These are phyloP conservation scores for Sclerospora graminicola DNA, from an alignment of 352 stramenopile genomes.

Conservation along the genomic window DNA sequence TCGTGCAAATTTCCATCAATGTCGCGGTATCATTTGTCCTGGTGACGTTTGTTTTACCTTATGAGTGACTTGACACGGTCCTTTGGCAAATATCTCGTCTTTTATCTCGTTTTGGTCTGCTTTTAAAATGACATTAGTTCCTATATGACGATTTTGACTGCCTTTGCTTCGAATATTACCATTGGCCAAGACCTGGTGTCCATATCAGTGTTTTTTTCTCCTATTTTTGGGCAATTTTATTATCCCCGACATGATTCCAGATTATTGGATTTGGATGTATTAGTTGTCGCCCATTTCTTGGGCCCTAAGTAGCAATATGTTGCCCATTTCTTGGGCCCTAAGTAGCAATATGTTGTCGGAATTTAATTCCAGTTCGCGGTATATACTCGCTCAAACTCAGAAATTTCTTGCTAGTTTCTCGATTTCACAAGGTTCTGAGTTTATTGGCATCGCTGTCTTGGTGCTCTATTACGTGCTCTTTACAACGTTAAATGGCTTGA, in stretches of 20 bases:
- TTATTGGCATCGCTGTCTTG: conserved; percentile 27
- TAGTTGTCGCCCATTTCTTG: conserved; percentile 58
- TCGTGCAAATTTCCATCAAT: conserved; percentile 56
- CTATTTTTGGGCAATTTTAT: conserved; percentile 76
- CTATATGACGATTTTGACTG: conserved; percentile 54
- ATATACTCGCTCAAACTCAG: conserved; percentile 11
- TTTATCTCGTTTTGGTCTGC: conserved; percentile 58
- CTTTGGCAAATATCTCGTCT: conserved; percentile 45
- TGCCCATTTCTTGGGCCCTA: conserved; percentile 50
- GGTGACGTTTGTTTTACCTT: conserved; percentile 83
- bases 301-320: conserved; percentile 42
- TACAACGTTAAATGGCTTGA: conserved; percentile 30
- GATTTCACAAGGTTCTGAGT: conserved; percentile 26
- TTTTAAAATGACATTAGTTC: conserved; percentile 67
- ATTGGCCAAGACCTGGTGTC: conserved; percentile 34
- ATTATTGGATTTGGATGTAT: conserved; percentile 77
- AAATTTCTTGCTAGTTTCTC: conserved; percentile 27
- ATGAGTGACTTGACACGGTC: conserved; percentile 72
- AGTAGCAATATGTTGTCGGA: too few relatives aligned
- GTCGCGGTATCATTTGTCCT: conserved; percentile 49
- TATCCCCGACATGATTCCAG: conserved; percentile 45
- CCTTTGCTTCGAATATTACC: conserved; percentile 43
- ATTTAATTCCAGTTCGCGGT: too few relatives aligned
- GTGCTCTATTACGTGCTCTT: conserved; percentile 36
- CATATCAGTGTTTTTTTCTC: conserved; percentile 54